Evolutionary conservation across 169 alveolate species (phyloP).

Genomic region (Eimeria praecox): DNA sequence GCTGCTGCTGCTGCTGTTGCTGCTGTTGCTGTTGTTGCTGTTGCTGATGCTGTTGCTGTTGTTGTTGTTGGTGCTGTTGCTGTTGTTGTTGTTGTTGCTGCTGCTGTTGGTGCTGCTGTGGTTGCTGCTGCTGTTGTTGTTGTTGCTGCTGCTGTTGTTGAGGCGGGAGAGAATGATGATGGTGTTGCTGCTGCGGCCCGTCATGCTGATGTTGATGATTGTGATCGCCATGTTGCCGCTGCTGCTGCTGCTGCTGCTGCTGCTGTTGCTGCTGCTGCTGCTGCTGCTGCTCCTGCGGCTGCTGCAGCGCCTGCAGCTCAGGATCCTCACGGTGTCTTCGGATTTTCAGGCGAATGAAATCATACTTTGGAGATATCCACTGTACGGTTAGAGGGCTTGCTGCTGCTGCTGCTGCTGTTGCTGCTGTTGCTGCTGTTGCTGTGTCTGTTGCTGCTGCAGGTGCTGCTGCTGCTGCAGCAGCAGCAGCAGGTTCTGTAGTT

Average conservation of each 20-base stretch:
- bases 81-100: not conserved
- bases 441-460: not conserved
- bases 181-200: conserved; percentile 11
- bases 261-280: conserved; percentile 48
- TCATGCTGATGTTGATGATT: too few relatives aligned
- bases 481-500: not conserved
- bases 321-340: conserved; percentile 18
- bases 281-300: conserved; percentile 63
- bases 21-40: not conserved
- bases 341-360: conserved; percentile 5
- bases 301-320: conserved; percentile 43
- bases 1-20: conserved; percentile 40
- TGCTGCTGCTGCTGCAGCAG: not conserved
- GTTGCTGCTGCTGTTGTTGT: not conserved
- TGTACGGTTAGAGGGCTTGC: not conserved
- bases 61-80: not conserved
- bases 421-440: not conserved
- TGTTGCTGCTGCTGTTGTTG: not conserved
- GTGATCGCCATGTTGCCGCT: not conserved
- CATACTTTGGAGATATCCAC: conserved; percentile 32
- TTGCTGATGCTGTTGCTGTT: not conserved
- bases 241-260: conserved; percentile 1
- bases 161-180: not conserved
- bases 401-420: not conserved
- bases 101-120: not conserved